Evolutionary conservation across 2,329 filamentous ascomycete species (phyloP), one percentile per base, ranked within the genome.

Genomic region (Cercospora beticola): DNA sequence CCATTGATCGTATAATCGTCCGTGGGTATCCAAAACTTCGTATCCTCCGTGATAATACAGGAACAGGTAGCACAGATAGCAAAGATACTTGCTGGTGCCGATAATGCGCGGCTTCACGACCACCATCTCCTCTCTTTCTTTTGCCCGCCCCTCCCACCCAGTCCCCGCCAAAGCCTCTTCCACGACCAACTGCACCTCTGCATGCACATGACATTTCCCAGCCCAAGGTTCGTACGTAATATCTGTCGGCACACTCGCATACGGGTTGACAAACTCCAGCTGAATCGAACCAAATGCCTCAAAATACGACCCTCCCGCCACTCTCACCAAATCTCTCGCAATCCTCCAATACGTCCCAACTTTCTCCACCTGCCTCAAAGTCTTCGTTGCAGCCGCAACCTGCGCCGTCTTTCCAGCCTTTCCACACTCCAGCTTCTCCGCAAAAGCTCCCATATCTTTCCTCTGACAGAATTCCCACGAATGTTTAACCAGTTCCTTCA

Each of bases 11-110:
- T 67, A 70, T 6, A 70, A 40, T 40, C 68, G 56, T 8, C 68
- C 68, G 58, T 70, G 68, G 1, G 68, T 64, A 40, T 49, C 60
- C 18, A 70, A 36, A 4, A 10, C 26, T 21, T 65, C 21, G 36
- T 64, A 70, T 8, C 36, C 52, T 14, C 65, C 68, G 16, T 70
- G 61, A 30, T 65, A 57, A n/a, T 26, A 46, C 5, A 70, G 46
- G 30, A 70, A 70, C 10, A 70, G 57, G 43, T 67, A 67, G 56
- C 68, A 70, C 21, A 70, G 57, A 23, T 67, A 70, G 65, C 68
- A 70, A n/a, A 67, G 62, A 43, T 67, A 70, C 49, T 70, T 70
- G 65, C 68, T 70, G 9, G 68, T 70, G 31, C 68, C 68, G 23
- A 70, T 65, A 2, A 57, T 65, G 9, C 68, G 56, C 12, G 68